Percentiles rank a stretch among this genome's conserved stretches.
Evolutionary conservation across 768 basidiomycete genomes (phyloP).

Genomic region (Trametes cubensis): DNA sequence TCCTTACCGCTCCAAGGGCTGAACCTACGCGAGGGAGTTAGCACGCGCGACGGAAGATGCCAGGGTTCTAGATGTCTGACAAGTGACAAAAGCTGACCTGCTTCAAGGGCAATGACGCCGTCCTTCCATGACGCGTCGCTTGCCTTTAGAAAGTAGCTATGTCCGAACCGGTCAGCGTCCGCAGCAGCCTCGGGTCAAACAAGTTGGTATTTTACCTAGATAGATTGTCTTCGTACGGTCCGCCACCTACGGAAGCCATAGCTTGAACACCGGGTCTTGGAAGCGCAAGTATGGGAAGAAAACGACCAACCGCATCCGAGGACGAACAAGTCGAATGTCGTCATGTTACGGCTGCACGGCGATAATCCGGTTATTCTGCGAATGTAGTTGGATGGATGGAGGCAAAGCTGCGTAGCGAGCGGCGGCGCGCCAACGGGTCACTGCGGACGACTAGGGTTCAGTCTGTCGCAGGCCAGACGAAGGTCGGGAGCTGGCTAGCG

Average conservation of each 20-base stretch:
- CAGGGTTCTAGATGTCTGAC: background rate
- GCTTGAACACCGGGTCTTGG: background rate
- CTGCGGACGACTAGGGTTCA: background rate
- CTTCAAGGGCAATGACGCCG: conserved; percentile 84
- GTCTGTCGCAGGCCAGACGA: too few species aligned
- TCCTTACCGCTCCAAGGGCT: conserved; percentile 75
- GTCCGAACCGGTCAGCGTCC: conserved; percentile 2
- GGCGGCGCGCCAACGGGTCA: background rate
- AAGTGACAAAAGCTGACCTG: conserved; percentile 54
- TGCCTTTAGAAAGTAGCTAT: conserved; percentile 88
- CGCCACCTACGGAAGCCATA: conserved; percentile 60
- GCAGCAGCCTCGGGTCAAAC: conserved; percentile 7
- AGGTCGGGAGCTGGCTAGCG: too few species aligned
- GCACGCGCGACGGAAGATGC: background rate
- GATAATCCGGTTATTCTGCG: background rate
- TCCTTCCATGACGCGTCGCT: conserved; percentile 68
- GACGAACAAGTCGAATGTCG: conserved; percentile 71
- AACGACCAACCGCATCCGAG: conserved; percentile 50
- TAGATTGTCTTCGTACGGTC: conserved; percentile 87
- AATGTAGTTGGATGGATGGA: background rate
- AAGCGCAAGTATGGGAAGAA: background rate
- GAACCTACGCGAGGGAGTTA: conserved; percentile 57
- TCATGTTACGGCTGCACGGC: conserved; percentile 34
- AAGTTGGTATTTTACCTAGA: conserved; percentile 61
- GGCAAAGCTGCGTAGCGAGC: too few species aligned